phyloP scores from a whole-genome alignment of 2,329 filamentous ascomycete species.

The Endoconidiophora laricicola region DNA sequence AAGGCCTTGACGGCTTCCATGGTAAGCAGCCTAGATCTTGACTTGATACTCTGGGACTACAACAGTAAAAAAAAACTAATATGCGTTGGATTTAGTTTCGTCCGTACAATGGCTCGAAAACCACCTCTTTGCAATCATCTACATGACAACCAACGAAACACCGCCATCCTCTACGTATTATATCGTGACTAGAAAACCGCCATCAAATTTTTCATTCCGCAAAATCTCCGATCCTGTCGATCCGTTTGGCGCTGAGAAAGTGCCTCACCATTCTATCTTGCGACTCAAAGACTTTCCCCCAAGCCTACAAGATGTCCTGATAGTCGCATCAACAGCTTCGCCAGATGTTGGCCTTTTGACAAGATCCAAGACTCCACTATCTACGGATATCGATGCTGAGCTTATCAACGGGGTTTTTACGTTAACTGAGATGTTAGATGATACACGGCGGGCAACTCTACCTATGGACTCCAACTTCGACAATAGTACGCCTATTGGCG shows the following conservation, averaged over 20 bases:
- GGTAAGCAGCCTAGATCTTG: constrained; percentile 30
- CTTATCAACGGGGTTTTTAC: constrained; percentile 53
- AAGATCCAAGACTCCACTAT: constrained; percentile 51
- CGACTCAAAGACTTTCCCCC: constrained; percentile 69
- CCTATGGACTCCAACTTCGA: constrained; percentile 45
- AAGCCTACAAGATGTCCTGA: constrained; percentile 61
- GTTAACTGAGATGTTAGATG: constrained; percentile 53
- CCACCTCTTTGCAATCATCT: constrained; percentile 62
- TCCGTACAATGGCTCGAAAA: constrained; percentile 81
- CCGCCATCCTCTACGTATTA: constrained; percentile 57
- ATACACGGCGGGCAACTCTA: constrained; percentile 57
- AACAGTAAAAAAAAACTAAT: background rate
- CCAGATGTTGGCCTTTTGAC: constrained; percentile 66
- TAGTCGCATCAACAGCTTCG: constrained; percentile 67
- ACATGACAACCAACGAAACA: constrained; percentile 47
- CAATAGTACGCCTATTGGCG: constrained; percentile 65
- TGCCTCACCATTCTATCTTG: constrained; percentile 61
- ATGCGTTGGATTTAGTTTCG: constrained; percentile 39
- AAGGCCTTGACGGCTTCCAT: constrained; percentile 48
- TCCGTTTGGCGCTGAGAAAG: constrained; percentile 47
- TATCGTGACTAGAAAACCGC: constrained; percentile 52
- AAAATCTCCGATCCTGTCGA: constrained; percentile 60
- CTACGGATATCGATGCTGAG: constrained; percentile 40
- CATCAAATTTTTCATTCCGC: constrained; percentile 49
- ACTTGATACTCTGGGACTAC: background rate